Conservation (phyloP, 805 yeast species). For the Candida corydali region DNA sequence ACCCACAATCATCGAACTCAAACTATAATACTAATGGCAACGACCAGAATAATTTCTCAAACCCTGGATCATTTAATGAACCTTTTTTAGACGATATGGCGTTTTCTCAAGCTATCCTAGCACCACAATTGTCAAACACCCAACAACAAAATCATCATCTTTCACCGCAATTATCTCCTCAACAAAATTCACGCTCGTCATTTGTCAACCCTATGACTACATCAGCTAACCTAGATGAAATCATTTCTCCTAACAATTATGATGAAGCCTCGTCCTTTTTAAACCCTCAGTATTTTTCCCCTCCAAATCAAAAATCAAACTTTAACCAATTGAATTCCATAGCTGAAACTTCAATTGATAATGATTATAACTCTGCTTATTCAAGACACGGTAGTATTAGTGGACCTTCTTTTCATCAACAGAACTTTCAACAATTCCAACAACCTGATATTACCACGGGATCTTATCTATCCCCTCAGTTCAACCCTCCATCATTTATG, state of each 20-base stretch:
- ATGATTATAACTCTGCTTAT: slow-evolving; percentile 25
- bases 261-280: slow-evolving; percentile 16
- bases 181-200: slow-evolving; percentile 9
- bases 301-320: slow-evolving; percentile 22
- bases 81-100: slow-evolving; percentile 24
- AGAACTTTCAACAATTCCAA: neutral
- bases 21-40: slow-evolving; percentile 1
- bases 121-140: slow-evolving; percentile 8
- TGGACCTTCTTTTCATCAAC: slow-evolving; percentile 14
- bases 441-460: slow-evolving; percentile 21
- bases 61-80: slow-evolving; percentile 20
- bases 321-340: slow-evolving; percentile 29
- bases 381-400: slow-evolving; percentile 31
- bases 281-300: slow-evolving; percentile 40
- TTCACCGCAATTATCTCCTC: slow-evolving; percentile 6
- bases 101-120: slow-evolving; percentile 7
- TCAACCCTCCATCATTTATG: slow-evolving; percentile 21
- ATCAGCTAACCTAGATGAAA: slow-evolving; percentile 31
- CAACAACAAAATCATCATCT: slow-evolving; percentile 2
- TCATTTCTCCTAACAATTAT: slow-evolving; percentile 27
- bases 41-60: slow-evolving; percentile 4
- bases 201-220: slow-evolving; percentile 12
- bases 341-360: slow-evolving; percentile 21
- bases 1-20: slow-evolving; percentile 3
- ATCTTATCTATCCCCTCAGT: slow-evolving; percentile 33